phyloP scores from a whole-genome alignment of 2,329 filamentous ascomycete genomes.

The Botrytis pseudocinerea region DNA sequence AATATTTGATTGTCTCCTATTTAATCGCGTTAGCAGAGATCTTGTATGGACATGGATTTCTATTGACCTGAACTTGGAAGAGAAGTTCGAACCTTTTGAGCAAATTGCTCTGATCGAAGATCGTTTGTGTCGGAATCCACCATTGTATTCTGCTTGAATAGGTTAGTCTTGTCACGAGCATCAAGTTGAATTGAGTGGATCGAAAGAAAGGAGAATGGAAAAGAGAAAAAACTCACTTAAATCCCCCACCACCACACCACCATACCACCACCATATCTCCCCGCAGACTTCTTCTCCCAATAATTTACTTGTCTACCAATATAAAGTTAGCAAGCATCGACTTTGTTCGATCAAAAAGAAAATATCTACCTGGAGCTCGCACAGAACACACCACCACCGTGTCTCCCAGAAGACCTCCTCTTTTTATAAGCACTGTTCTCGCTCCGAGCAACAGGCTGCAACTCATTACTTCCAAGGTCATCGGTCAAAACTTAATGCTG shows the following conservation, averaged over 20 bases:
- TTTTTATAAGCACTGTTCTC: neutral
- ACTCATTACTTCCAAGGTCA: accelerated
- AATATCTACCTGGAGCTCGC: neutral
- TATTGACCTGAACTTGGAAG: too few relatives aligned
- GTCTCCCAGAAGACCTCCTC: neutral
- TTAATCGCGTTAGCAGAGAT: neutral
- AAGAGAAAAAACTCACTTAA: neutral
- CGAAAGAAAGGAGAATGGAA: neutral
- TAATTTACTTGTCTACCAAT: neutral
- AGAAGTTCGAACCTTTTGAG: neutral
- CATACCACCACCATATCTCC: constrained; percentile 4
- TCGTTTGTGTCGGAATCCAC: neutral
- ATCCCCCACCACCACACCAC: neutral
- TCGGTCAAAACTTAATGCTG: neutral
- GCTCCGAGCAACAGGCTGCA: neutral
- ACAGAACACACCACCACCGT: neutral
- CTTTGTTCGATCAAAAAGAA: neutral
- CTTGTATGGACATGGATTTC: too few relatives aligned
- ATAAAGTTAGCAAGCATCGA: neutral
- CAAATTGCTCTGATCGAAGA: neutral
- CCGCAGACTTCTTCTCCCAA: neutral
- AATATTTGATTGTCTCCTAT: neutral
- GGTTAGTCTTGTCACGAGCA: neutral
- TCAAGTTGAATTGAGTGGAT: neutral
- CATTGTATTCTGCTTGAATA: neutral